phyloP scores from a whole-genome alignment of 2,329 filamentous ascomycete genomes.

The Paraphaeosphaeria minitans region DNA sequence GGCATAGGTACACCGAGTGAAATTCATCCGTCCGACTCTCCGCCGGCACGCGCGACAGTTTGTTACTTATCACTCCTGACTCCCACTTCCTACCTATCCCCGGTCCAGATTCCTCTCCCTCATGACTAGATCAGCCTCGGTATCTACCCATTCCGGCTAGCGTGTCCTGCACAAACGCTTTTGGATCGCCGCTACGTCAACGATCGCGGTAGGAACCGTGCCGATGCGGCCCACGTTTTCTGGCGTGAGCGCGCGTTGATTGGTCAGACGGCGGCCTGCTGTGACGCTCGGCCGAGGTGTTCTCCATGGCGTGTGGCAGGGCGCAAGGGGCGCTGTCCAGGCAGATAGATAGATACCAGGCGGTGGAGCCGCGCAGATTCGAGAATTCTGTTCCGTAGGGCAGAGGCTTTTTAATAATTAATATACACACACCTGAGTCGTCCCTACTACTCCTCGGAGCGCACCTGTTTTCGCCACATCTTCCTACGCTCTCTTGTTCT shows the following conservation, averaged over 20 bases:
- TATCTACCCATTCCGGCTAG: background rate
- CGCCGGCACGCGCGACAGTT: background rate
- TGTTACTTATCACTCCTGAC: background rate
- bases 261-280: background rate
- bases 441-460: background rate
- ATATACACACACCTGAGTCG: background rate
- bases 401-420: background rate
- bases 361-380: background rate
- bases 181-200: conserved; percentile 7
- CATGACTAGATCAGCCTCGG: conserved; percentile 3
- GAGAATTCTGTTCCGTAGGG: background rate
- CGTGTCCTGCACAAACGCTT: background rate
- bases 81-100: background rate
- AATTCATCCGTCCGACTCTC: background rate
- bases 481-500: background rate
- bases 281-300: conserved; percentile 1
- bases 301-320: background rate
- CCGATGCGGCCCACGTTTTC: background rate
- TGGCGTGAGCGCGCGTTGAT: background rate
- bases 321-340: background rate
- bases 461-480: background rate
- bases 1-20: background rate
- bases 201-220: background rate
- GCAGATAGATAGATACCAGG: background rate
- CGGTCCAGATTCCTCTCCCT: background rate